phyloP scores from a whole-genome alignment of 2,329 filamentous ascomycete species.

The Pseudogymnoascus sp. region DNA sequence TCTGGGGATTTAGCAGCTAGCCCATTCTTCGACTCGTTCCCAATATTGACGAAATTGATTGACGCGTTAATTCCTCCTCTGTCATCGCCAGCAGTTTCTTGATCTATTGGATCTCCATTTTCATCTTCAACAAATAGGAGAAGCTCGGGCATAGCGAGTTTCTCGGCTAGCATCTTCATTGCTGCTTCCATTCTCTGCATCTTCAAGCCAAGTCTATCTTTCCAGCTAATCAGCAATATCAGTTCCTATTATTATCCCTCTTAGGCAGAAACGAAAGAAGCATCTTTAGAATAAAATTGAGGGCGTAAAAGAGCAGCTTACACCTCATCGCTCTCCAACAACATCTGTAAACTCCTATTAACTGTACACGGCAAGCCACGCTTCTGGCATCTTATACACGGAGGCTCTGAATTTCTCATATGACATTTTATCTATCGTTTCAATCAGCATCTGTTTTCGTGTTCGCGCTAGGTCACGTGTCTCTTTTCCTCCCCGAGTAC shows the following conservation, averaged over 20 bases:
- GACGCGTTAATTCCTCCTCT: background rate
- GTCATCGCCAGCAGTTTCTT: slow-evolving; percentile 9
- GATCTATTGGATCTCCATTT: slow-evolving; percentile 11
- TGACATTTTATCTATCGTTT: slow-evolving; percentile 33
- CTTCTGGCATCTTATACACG: slow-evolving; percentile 35
- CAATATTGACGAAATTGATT: background rate
- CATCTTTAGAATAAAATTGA: background rate
- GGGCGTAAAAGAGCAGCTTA: slow-evolving; percentile 14
- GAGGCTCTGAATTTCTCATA: slow-evolving; percentile 32
- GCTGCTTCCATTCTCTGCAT: slow-evolving; percentile 31
- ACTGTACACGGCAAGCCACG: slow-evolving; percentile 34
- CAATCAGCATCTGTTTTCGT: background rate
- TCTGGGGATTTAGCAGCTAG: background rate
- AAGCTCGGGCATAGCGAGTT: slow-evolving; percentile 16
- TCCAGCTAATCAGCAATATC: slow-evolving; percentile 29
- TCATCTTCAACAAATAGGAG: slow-evolving; percentile 11
- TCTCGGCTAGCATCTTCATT: slow-evolving; percentile 24
- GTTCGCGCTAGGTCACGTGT: background rate
- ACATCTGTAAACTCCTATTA: slow-evolving; percentile 35
- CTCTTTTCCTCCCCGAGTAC: background rate
- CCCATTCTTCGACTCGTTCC: background rate
- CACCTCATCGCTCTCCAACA: slow-evolving; percentile 34
- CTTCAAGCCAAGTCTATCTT: slow-evolving; percentile 31
- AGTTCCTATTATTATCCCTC: no score
- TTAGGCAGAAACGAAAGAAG: background rate